Conservation (phyloP, 2,329 filamentous ascomycete genomes). For the Plenodomus tracheiphilus region DNA sequence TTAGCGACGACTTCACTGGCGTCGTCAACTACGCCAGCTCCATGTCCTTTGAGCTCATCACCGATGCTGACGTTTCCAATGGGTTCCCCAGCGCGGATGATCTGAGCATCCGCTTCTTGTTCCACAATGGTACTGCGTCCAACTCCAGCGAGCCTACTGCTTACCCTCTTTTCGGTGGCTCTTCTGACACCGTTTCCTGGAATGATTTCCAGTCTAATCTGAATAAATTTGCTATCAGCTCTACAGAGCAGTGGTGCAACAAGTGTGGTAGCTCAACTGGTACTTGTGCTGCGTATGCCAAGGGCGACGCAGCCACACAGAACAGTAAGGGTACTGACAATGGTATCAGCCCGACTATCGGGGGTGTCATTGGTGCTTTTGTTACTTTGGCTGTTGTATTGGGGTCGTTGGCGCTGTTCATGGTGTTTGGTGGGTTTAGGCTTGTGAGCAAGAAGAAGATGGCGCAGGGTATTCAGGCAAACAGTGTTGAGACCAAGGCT, state of each 20-base stretch:
- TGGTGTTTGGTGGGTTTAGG: slow-evolving; percentile 61
- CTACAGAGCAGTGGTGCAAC: slow-evolving; percentile 70
- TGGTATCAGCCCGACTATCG: slow-evolving; percentile 70
- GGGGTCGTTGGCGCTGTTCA: slow-evolving; percentile 54
- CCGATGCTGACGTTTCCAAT: slow-evolving; percentile 44
- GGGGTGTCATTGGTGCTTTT: slow-evolving; percentile 77
- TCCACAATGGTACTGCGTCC: slow-evolving; percentile 63
- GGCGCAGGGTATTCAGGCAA: background rate
- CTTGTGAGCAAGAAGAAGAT: slow-evolving; percentile 60
- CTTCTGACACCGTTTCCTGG: slow-evolving; percentile 65
- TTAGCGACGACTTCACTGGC: slow-evolving; percentile 68
- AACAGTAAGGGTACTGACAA: slow-evolving; percentile 19
- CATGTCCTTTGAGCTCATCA: slow-evolving; percentile 77
- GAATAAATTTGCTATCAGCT: slow-evolving; percentile 67
- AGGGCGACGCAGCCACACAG: slow-evolving; percentile 4
- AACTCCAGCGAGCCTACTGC: slow-evolving; percentile 50
- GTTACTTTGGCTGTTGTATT: slow-evolving; percentile 68
- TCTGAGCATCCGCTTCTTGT: slow-evolving; percentile 63
- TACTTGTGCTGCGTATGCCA: slow-evolving; percentile 59
- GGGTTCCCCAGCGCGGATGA: slow-evolving; percentile 53
- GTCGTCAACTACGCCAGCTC: slow-evolving; percentile 82
- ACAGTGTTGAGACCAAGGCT: slow-evolving; percentile 13
- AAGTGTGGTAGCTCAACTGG: slow-evolving; percentile 74
- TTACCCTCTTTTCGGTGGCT: slow-evolving; percentile 65
- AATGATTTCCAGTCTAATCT: slow-evolving; percentile 67